A percentile compares a stretch with the other conserved stretches of the same genome.
Conservation (phyloP, 257 asterid genomes). For the Cinchona pubescens region DNA sequence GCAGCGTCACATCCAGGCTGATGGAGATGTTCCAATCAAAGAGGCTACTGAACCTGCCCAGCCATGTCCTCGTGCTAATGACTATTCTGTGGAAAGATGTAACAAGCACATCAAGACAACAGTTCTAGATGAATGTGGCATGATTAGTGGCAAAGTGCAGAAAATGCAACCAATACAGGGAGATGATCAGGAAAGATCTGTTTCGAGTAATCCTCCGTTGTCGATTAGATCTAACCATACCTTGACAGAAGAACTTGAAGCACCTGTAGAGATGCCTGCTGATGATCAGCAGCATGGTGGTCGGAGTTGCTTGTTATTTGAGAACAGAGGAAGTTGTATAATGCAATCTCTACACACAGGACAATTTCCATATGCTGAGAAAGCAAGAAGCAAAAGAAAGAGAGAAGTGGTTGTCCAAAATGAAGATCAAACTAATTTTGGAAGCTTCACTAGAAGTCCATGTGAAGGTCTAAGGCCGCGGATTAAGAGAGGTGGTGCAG, state of each 20-base stretch:
- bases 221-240: slow-evolving; percentile 21
- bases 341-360: slow-evolving; percentile 19
- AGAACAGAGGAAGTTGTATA: slow-evolving; percentile 24
- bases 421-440: slow-evolving; percentile 28
- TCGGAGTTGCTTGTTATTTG: slow-evolving; percentile 11
- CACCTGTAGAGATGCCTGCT: slow-evolving; percentile 17
- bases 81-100: slow-evolving; percentile 8
- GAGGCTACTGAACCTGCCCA: slow-evolving; percentile 27
- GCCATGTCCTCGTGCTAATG: slow-evolving; percentile 24
- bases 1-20: slow-evolving; percentile 17
- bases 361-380: slow-evolving; percentile 13
- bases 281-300: slow-evolving; percentile 18
- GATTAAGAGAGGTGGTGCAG: slow-evolving; percentile 28
- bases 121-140: slow-evolving; percentile 16
- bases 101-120: slow-evolving; percentile 29
- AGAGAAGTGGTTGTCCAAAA: slow-evolving; percentile 41
- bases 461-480: slow-evolving; percentile 94
- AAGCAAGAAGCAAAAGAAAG: slow-evolving; percentile 49
- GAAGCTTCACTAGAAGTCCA: slow-evolving; percentile 66
- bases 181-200: slow-evolving; percentile 27
- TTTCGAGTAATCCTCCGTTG: slow-evolving; percentile 18
- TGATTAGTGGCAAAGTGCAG: slow-evolving; percentile 23
- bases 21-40: slow-evolving; percentile 25
- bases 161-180: slow-evolving; percentile 23
- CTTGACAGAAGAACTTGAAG: slow-evolving; percentile 24